These are phyloP conservation scores for Odontarrhena argentea DNA, from an alignment of 345 rosid species.

Conservation along the genomic window DNA sequence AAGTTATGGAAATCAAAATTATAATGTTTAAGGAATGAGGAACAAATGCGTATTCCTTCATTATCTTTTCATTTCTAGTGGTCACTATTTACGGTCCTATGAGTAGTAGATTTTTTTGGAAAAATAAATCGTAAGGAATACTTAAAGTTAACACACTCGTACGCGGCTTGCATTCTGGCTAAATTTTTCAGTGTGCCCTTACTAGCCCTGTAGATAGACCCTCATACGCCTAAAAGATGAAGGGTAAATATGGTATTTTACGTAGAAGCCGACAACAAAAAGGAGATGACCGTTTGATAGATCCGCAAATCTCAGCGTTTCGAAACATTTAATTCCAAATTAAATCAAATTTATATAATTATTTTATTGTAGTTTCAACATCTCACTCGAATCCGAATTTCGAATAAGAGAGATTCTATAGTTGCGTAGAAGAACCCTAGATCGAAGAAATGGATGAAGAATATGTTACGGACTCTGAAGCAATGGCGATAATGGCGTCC, in stretches of 20 bases:
- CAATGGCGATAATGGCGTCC: slow-evolving; percentile 24
- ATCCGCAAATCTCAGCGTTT: slow-evolving; percentile 47
- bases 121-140: too few relatives aligned
- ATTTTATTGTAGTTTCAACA: not conserved
- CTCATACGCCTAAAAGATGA: not conserved
- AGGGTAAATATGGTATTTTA: slow-evolving; percentile 42
- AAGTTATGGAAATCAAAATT: too few relatives aligned
- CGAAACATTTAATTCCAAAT: slow-evolving; percentile 36
- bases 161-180: too few relatives aligned
- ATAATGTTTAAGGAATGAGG: too few relatives aligned
- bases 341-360: not conserved
- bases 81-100: too few relatives aligned
- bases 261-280: slow-evolving; percentile 37
- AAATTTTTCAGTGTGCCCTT: too few relatives aligned
- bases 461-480: slow-evolving; percentile 21
- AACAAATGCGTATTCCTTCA: too few relatives aligned
- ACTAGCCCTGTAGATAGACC: too few relatives aligned
- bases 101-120: too few relatives aligned
- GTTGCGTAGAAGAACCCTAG: slow-evolving; percentile 6
- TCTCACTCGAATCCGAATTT: slow-evolving; percentile 40
- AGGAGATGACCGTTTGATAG: slow-evolving; percentile 64
- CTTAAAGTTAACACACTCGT: too few relatives aligned
- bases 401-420: slow-evolving; percentile 2
- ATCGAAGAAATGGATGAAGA: slow-evolving; percentile 43
- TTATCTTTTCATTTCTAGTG: too few relatives aligned